Percentiles rank a stretch among this genome's conserved stretches.
Evolutionary conservation across 345 rosid genomes (phyloP).

Genomic region (Dipteronia dyeriana): DNA sequence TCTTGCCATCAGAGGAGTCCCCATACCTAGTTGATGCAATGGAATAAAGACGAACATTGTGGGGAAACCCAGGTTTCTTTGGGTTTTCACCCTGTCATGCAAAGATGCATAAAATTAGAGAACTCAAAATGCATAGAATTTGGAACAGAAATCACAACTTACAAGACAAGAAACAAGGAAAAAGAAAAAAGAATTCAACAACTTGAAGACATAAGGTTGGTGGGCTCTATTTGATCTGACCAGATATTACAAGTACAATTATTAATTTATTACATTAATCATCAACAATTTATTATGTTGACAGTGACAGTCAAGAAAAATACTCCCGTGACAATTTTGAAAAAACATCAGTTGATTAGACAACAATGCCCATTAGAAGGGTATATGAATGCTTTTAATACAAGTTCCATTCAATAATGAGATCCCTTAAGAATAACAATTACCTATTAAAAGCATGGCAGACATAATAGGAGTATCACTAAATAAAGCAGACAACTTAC

Average conservation of each 20-base stretch:
- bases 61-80: constrained; percentile 86
- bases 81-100: constrained; percentile 89
- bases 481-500: constrained; percentile 50
- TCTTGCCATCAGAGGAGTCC: constrained; percentile 87
- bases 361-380: neutral
- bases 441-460: neutral
- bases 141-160: neutral
- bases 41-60: constrained; percentile 92
- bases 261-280: neutral
- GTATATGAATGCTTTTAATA: neutral
- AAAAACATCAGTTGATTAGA: neutral
- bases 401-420: neutral
- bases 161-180: neutral
- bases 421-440: neutral
- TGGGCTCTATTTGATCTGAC: neutral
- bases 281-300: neutral
- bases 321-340: neutral
- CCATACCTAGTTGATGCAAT: constrained; percentile 96
- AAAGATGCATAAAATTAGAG: constrained; percentile 2
- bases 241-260: neutral
- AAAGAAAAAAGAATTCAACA: neutral
- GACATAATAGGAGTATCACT: neutral
- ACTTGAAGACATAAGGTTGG: neutral
- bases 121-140: neutral
- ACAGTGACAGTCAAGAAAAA: neutral